phyloP scores from a whole-genome alignment of 2,329 filamentous ascomycete species.

The Ilyonectria robusta region DNA sequence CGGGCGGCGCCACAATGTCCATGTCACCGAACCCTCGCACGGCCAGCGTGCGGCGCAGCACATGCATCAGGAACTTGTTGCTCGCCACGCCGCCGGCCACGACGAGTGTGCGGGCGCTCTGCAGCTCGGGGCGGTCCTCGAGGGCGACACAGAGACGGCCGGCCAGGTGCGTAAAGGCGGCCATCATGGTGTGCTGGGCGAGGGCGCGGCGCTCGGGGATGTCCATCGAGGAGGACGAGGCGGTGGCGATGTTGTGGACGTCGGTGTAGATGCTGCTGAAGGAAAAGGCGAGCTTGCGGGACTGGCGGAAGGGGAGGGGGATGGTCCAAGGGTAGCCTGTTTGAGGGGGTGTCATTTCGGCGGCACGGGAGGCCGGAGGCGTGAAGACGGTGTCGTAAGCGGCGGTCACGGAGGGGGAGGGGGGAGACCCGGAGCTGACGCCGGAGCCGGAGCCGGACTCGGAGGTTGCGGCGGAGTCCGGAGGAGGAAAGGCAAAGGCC shows the following conservation, averaged over 20 bases:
- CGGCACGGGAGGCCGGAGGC: slow-evolving; percentile 69
- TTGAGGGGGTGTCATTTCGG: slow-evolving; percentile 66
- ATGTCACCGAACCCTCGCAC: slow-evolving; percentile 76
- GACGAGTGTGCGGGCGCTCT: slow-evolving; percentile 75
- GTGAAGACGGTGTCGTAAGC: slow-evolving; percentile 64
- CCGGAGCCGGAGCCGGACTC: slow-evolving; percentile 12
- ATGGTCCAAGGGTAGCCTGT: slow-evolving; percentile 73
- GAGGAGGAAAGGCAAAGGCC: slow-evolving; percentile 77
- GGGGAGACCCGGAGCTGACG: slow-evolving; percentile 29
- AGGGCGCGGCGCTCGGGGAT: slow-evolving; percentile 76
- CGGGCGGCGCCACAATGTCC: slow-evolving; percentile 80
- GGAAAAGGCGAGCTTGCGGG: slow-evolving; percentile 74
- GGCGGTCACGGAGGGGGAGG: slow-evolving; percentile 23
- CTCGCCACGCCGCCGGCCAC: slow-evolving; percentile 92
- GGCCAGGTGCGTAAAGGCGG: slow-evolving; percentile 89
- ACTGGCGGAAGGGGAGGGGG: slow-evolving; percentile 74
- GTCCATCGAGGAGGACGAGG: slow-evolving; percentile 57
- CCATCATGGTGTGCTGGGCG: slow-evolving; percentile 81
- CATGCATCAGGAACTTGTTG: slow-evolving; percentile 82
- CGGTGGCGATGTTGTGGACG: slow-evolving; percentile 58
- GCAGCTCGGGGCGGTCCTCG: slow-evolving; percentile 48
- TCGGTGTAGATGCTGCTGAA: slow-evolving; percentile 79
- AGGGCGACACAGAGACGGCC: slow-evolving; percentile 81
- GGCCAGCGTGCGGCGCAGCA: slow-evolving; percentile 72
- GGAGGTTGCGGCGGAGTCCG: slow-evolving; percentile 28